phyloP scores from a whole-genome alignment of 2,329 filamentous ascomycete species.

The Aspergillus quadricinctus region DNA sequence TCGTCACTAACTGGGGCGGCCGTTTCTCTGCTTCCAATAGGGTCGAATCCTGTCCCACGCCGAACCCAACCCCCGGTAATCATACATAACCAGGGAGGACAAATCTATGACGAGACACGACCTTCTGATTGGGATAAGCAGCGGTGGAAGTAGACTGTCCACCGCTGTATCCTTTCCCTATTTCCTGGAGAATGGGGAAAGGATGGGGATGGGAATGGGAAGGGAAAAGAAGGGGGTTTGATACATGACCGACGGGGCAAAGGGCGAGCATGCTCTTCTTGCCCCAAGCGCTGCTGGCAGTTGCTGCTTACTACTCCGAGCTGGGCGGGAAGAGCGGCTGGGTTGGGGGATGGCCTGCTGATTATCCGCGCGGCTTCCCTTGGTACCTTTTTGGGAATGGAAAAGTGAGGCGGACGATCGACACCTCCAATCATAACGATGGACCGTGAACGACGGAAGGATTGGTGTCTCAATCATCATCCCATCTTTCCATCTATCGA shows the following conservation, averaged over 20 bases:
- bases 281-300: background rate
- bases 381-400: background rate
- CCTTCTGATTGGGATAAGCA: constrained; percentile 37
- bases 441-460: background rate
- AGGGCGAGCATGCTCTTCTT: background rate
- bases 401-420: constrained; percentile 26
- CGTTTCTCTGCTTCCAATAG: constrained; percentile 17
- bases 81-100: constrained; percentile 33
- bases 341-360: constrained; percentile 4
- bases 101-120: constrained; percentile 34
- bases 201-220: background rate
- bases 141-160: constrained; percentile 31
- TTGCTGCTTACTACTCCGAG: background rate
- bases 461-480: background rate
- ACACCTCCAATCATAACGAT: constrained; percentile 1
- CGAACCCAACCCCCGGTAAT: constrained; percentile 30
- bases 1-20: constrained; percentile 8
- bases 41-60: constrained; percentile 27
- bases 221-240: background rate
- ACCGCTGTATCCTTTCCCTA: background rate
- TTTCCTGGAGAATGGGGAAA: background rate
- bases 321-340: constrained; percentile 3
- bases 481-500: background rate
- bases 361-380: constrained; percentile 21
- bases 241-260: background rate